Percentiles rank a stretch among this genome's conserved stretches.
Conservation (phyloP, 306 rosid species). For the Alnus rubra region DNA sequence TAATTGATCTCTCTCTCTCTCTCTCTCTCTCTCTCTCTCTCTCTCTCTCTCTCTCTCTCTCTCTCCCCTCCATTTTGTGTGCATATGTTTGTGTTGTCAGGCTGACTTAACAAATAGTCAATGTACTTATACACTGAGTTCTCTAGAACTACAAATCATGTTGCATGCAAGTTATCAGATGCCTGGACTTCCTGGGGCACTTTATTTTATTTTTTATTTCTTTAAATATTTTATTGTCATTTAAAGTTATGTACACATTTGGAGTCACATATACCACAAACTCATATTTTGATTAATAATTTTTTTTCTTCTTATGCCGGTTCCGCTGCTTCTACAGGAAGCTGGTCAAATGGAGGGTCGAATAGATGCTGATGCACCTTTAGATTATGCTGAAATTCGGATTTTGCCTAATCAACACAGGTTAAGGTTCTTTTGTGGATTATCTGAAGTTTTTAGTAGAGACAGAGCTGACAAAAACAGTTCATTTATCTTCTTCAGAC, state of each 20-base stretch:
- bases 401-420: slow-evolving; percentile 74
- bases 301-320: slow-evolving; percentile 37
- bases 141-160: neutral
- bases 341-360: slow-evolving; percentile 59
- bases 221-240: neutral
- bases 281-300: neutral
- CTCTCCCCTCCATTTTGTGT: neutral
- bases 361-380: slow-evolving; percentile 44
- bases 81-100: neutral
- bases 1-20: neutral
- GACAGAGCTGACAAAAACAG: neutral
- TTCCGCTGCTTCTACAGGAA: slow-evolving; percentile 28
- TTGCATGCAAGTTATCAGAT: neutral
- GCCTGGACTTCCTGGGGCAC: neutral
- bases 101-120: neutral
- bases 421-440: slow-evolving; percentile 29
- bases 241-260: slow-evolving; percentile 13
- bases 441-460: neutral
- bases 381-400: slow-evolving; percentile 69
- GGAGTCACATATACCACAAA: slow-evolving; percentile 20
- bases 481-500: neutral
- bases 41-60: neutral
- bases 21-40: neutral
- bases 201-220: neutral
- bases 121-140: neutral